Percentiles rank a stretch among this genome's conserved stretches.
These are phyloP conservation scores for Oryza rufipogon DNA, from an alignment of 176 grass and related monocot species.

Conservation along the genomic window DNA sequence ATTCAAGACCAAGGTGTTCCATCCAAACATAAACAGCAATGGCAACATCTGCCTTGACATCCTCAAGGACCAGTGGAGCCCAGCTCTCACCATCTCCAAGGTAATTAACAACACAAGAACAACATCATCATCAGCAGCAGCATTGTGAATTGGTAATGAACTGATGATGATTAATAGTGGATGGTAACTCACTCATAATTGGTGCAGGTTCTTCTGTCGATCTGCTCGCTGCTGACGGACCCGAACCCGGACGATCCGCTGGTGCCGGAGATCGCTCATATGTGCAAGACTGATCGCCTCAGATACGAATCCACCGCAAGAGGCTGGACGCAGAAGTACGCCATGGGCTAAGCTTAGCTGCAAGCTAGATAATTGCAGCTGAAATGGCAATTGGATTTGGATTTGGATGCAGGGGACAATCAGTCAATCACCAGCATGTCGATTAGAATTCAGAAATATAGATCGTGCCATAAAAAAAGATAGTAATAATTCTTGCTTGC, in stretches of 20 bases:
- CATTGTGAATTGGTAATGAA: background rate
- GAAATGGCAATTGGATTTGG: background rate
- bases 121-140: background rate
- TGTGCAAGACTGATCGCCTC: conserved; percentile 72
- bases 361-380: background rate
- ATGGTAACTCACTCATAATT: background rate
- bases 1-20: conserved; percentile 87
- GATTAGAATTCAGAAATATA: background rate
- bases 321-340: conserved; percentile 75
- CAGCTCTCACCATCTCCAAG: conserved; percentile 79
- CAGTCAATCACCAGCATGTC: background rate
- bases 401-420: background rate
- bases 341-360: conserved; percentile 56
- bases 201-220: conserved; percentile 66
- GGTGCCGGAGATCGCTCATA: conserved; percentile 91
- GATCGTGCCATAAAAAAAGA: background rate
- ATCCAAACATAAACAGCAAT: conserved; percentile 89
- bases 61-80: conserved; percentile 90
- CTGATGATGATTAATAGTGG: background rate
- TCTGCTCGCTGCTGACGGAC: conserved; percentile 83
- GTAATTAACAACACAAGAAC: background rate
- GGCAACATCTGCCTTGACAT: conserved; percentile 93
- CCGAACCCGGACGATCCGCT: conserved; percentile 80
- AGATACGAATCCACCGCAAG: conserved; percentile 76
- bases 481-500: background rate